Conservation (phyloP, 768 basidiomycete species). For the Kwoniella sp. region DNA sequence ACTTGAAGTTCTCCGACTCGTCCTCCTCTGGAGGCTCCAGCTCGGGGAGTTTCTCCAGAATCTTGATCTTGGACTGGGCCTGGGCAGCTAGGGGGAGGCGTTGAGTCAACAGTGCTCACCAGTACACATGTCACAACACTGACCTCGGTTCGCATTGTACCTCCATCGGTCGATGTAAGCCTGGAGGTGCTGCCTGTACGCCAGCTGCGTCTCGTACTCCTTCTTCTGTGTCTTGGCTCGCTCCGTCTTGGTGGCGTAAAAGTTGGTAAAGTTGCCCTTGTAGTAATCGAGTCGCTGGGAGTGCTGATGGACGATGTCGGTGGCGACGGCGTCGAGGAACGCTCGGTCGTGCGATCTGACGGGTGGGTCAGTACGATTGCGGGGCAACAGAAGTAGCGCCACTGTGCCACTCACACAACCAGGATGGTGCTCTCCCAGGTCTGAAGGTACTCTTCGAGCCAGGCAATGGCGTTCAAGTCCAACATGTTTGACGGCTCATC, state of each 20-base stretch:
- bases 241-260: conserved; percentile 97
- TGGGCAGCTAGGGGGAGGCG: conserved; percentile 61
- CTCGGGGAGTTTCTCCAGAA: conserved; percentile 83
- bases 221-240: conserved; percentile 79
- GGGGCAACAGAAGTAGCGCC: neutral
- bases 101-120: neutral
- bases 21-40: conserved; percentile 87
- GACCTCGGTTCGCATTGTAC: conserved; percentile 84
- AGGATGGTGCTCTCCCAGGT: conserved; percentile 89
- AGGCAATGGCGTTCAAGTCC: conserved; percentile 92
- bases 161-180: conserved; percentile 98
- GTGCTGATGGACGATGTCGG: conserved; percentile 94
- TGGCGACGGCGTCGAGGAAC: conserved; percentile 93
- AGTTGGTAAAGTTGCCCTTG: conserved; percentile 98
- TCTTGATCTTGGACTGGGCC: conserved; percentile 70
- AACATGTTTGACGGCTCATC: conserved; percentile 98
- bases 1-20: conserved; percentile 90
- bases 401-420: conserved; percentile 80
- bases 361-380: neutral
- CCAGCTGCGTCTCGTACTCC: conserved; percentile 94
- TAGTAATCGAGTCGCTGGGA: conserved; percentile 91
- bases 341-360: conserved; percentile 90
- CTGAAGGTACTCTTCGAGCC: conserved; percentile 95
- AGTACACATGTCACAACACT: too few relatives aligned
- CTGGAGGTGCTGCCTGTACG: conserved; percentile 88